Conservation (phyloP, 2,329 filamentous ascomycete species). For the Ceratocystis alfenasii region DNA sequence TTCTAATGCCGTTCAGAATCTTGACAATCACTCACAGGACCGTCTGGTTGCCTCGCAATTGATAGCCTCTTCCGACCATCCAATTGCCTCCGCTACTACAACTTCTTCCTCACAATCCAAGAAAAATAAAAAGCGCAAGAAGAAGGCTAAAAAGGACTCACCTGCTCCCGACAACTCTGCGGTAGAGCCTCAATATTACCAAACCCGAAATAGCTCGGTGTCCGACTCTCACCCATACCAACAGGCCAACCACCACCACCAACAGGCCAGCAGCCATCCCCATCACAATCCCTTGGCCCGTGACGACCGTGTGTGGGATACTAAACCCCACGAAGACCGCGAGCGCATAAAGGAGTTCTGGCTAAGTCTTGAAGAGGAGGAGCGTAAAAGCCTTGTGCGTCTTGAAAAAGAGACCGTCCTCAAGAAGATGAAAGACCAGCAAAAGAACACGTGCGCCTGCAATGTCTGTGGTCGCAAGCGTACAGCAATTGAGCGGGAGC, state of each 20-base stretch:
- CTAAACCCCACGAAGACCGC: conserved; percentile 82
- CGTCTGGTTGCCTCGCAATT: not conserved
- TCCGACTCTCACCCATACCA: not conserved
- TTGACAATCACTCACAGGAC: conserved; percentile 30
- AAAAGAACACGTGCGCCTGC: conserved; percentile 97
- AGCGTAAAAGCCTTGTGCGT: conserved; percentile 89
- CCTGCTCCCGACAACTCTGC: not conserved
- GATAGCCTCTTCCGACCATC: conserved; percentile 21
- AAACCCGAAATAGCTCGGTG: not conserved
- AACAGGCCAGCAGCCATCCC: not conserved
- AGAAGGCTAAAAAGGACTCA: conserved; percentile 35
- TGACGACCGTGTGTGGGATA: conserved; percentile 73
- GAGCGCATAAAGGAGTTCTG: conserved; percentile 98
- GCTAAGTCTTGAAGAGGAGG: conserved; percentile 85
- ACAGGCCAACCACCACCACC: conserved; percentile 8
- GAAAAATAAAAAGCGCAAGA: conserved; percentile 61
- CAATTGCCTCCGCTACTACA: conserved; percentile 17
- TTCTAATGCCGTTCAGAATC: conserved; percentile 26
- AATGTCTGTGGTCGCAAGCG: conserved; percentile 93
- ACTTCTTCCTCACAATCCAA: conserved; percentile 34
- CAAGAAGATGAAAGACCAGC: conserved; percentile 99
- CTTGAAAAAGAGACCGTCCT: conserved; percentile 97
- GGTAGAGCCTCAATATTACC: not conserved
- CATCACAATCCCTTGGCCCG: conserved; percentile 5
- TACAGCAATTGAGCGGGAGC: conserved; percentile 92